Conservation (phyloP, 306 rosid genomes). For the Acacia acuminata region DNA sequence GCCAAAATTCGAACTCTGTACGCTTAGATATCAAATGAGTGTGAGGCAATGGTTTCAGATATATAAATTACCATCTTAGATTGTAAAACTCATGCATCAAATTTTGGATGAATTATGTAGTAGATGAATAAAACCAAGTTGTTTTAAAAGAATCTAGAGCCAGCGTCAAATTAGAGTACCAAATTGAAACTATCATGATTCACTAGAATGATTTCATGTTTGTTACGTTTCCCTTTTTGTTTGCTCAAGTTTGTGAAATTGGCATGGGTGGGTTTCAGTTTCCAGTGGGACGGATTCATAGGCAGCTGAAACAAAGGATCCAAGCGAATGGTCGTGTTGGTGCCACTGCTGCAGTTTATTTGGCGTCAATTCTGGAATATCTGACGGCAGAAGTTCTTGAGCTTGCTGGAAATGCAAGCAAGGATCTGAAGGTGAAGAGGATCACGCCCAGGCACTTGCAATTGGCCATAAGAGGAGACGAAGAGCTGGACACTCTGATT, state of each 20-base stretch:
- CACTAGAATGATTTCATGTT: background rate
- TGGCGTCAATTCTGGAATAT: conserved; percentile 94
- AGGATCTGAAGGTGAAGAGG: conserved; percentile 96
- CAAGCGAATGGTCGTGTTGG: conserved; percentile 95
- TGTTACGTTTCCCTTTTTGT: background rate
- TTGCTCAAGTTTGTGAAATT: background rate
- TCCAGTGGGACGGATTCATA: conserved; percentile 94
- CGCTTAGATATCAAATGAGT: background rate
- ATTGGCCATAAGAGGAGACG: conserved; percentile 95
- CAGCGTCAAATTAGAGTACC: background rate
- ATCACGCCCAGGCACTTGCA: conserved; percentile 97
- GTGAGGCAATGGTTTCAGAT: background rate
- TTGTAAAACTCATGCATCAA: background rate
- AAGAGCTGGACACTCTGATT: conserved; percentile 92
- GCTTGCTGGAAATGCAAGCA: conserved; percentile 94
- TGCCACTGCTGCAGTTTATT: conserved; percentile 92
- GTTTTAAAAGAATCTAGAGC: background rate
- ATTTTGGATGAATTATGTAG: background rate
- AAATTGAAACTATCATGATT: background rate
- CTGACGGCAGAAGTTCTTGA: conserved; percentile 96
- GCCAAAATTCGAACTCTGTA: background rate
- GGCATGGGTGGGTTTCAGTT: conserved; percentile 48
- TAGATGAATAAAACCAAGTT: background rate
- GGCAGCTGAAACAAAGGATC: conserved; percentile 79
- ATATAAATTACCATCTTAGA: background rate